Evolutionary conservation across 176 grass and related monocot species (phyloP).

Genomic region (Otatea glauca): DNA sequence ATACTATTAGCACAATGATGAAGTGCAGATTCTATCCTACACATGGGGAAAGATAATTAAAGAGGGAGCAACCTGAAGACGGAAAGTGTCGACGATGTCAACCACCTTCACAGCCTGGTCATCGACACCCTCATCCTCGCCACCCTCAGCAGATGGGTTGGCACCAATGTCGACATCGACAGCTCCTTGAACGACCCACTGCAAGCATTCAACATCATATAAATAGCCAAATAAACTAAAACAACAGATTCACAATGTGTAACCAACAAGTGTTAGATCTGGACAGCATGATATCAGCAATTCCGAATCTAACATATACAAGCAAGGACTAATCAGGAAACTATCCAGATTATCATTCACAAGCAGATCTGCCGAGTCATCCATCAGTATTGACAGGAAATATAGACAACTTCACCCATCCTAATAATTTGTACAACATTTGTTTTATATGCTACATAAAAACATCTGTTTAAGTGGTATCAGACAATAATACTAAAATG

Average conservation of each 20-base stretch:
- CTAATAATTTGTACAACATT: neutral
- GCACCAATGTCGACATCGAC: slow-evolving; percentile 89
- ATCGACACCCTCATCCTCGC: slow-evolving; percentile 79
- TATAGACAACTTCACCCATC: neutral
- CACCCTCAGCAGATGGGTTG: slow-evolving; percentile 85
- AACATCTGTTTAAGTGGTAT: neutral
- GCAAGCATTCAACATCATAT: neutral
- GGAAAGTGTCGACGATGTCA: slow-evolving; percentile 93
- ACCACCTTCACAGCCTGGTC: slow-evolving; percentile 71
- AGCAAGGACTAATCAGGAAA: neutral
- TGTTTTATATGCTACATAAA: neutral
- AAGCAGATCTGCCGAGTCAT: neutral
- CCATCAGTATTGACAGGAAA: neutral
- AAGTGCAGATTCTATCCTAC: neutral
- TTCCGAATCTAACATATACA: neutral
- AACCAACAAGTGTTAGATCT: neutral
- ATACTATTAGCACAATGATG: neutral
- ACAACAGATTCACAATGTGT: neutral
- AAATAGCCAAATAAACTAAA: neutral
- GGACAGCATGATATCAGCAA: neutral
- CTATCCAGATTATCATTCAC: neutral
- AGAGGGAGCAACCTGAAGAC: slow-evolving; percentile 64
- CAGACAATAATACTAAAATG: neutral
- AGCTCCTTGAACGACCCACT: slow-evolving; percentile 87
- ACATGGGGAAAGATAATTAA: neutral